These are phyloP conservation scores for Cyberlindnera mycetangii DNA, from an alignment of 805 yeast genomes.

Conservation along the genomic window DNA sequence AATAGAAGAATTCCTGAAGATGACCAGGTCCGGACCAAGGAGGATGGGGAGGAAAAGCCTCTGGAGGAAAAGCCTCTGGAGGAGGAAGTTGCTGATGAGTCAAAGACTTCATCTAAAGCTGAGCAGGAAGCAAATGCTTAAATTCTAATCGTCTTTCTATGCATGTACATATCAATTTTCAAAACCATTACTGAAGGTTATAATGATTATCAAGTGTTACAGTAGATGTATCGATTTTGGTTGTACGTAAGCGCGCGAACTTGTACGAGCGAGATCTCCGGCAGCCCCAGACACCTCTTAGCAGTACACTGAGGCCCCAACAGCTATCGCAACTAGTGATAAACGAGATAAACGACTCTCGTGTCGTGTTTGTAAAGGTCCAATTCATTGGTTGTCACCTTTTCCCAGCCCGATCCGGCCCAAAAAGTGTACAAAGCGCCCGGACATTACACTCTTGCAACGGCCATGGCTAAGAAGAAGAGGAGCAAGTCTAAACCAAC, in stretches of 20 bases:
- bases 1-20: conserved; percentile 39
- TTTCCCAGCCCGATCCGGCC: neutral
- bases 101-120: neutral
- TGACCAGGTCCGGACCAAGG: conserved; percentile 7
- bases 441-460: neutral
- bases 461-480: conserved; percentile 22
- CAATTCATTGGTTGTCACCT: neutral
- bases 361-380: neutral
- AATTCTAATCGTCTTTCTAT: too few species aligned
- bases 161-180: too few species aligned
- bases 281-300: neutral
- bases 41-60: conserved; percentile 7
- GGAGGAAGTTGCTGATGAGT: neutral
- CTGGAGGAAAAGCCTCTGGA: neutral
- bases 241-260: neutral
- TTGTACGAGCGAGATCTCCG: neutral
- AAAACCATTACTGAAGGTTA: too few species aligned
- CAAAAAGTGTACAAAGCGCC: neutral
- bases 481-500: conserved; percentile 7
- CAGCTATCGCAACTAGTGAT: neutral
- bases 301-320: neutral
- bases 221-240: neutral
- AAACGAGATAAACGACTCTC: neutral
- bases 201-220: too few species aligned
- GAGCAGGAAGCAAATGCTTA: neutral